Percentiles rank a stretch among this genome's conserved stretches.
Conservation (phyloP, 225 moss, liverwort and hornwort species). For the Marchantia polymorpha region DNA sequence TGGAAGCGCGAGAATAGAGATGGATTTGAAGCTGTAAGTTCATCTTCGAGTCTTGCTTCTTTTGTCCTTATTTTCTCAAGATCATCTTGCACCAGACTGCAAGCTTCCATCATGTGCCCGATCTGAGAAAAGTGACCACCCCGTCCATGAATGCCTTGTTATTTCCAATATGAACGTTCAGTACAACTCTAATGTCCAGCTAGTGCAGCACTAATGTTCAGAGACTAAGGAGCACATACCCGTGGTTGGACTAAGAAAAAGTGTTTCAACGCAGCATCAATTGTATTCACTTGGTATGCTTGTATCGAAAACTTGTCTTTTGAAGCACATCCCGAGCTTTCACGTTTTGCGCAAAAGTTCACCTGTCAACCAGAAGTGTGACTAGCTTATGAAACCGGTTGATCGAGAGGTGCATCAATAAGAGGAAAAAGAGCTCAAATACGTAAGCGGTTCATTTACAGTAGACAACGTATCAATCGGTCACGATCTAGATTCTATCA, state of each 20-base stretch:
- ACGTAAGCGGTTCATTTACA: no score
- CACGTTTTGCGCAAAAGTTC: not conserved
- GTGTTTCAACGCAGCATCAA: not conserved
- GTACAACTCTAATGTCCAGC: not conserved
- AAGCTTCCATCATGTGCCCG: conserved; percentile 14
- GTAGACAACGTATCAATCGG: no score
- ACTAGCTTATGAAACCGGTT: not conserved
- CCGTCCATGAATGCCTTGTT: not conserved
- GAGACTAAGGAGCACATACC: not conserved
- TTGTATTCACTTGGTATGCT: not conserved
- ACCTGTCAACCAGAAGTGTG: not conserved
- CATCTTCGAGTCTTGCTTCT: conserved; percentile 18
- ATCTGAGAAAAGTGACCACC: conserved; percentile 15
- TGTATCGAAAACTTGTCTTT: not conserved
- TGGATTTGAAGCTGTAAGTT: conserved; percentile 31
- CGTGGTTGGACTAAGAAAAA: not conserved
- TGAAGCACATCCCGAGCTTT: not conserved
- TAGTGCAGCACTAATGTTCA: not conserved
- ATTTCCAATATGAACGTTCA: not conserved
- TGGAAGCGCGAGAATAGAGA: conserved; percentile 27
- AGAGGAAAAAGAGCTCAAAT: no score
- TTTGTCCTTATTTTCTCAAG: not conserved
- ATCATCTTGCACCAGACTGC: conserved; percentile 6
- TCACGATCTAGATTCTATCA: not conserved
- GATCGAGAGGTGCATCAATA: not conserved